Evolutionary conservation across 2,329 filamentous ascomycete species (phyloP), one percentile per base, ranked within the genome.

Genomic region (Fusarium begoniae): DNA sequence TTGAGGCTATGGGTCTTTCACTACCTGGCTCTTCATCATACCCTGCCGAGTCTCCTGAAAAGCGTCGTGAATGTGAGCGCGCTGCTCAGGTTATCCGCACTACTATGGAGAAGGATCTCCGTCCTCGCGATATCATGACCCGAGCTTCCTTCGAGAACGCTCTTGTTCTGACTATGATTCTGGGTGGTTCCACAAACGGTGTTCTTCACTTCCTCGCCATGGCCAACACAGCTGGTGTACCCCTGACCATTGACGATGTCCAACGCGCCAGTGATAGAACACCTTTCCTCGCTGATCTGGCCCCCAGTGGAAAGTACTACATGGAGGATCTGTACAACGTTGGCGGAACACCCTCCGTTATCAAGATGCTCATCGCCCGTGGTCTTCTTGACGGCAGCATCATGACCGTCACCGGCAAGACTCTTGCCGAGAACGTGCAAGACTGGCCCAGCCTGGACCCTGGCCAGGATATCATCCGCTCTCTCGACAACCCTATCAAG

Each of bases 191-290:
- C 57, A 98, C 95, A 63, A 98, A 98, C 81, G 93, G 93, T 40
- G 93, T 97, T 7, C 87, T 98, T 62, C 95, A 98, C 82, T 92
- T 97, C 80, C 89, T 98, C 54, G 95, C 95, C 76, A 97, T 98
- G 92, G 95, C 95, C 45, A 92, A 93, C 79, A 94, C 94, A 1
- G 95, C 94, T 41, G 93, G 91, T 72, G 92, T 97, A 2, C 85
- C 88, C 37, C 86, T 98, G 18, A 93, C 91, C 0, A 85, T 98
- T 41, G 93, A 96, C 80, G 95, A 98, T 81, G 88, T 98, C 78
- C 92, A 95, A 81, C 88, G 93, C 70, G 92, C 95, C 47, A 93
- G 91, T 79, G 89, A 96, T 84, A 93, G 93, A 80, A 94, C 95
- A 2, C 95, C 95, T 0, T 95, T 94, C 83, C 90, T 98, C 41